Percentiles rank a stretch among this genome's conserved stretches.
phyloP scores from a whole-genome alignment of 2,329 filamentous ascomycete species.

The Arthrobotrys sinensis region DNA sequence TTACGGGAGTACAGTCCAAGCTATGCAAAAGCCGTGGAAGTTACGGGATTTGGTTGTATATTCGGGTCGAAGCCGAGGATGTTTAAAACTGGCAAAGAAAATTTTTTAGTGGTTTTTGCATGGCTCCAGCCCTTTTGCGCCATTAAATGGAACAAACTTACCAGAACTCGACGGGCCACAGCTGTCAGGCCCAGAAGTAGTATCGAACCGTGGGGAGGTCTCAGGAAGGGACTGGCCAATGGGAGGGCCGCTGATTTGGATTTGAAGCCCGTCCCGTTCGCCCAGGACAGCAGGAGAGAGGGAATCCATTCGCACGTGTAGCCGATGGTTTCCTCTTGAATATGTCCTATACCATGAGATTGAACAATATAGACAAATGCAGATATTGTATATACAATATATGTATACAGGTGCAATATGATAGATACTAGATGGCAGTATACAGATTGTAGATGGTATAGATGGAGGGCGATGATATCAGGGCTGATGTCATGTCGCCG shows the following conservation, averaged over 20 bases:
- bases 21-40: background rate
- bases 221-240: conserved; percentile 39
- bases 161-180: background rate
- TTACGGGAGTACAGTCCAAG: background rate
- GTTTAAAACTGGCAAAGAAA: conserved; percentile 15
- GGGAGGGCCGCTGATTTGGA: conserved; percentile 46
- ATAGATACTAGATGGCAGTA: conserved; percentile 14
- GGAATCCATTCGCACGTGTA: conserved; percentile 23
- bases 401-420: background rate
- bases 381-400: background rate
- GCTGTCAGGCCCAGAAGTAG: too few relatives aligned
- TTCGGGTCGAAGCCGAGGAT: conserved; percentile 55
- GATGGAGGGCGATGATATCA: conserved; percentile 12
- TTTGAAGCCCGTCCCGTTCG: conserved; percentile 44
- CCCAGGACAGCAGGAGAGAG: conserved; percentile 4
- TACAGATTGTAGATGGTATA: too few relatives aligned
- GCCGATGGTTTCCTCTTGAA: conserved; percentile 6
- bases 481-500: conserved; percentile 55
- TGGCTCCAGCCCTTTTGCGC: conserved; percentile 22
- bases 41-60: background rate
- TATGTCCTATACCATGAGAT: background rate
- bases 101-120: conserved; percentile 11
- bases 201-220: too few relatives aligned
- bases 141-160: conserved; percentile 20
- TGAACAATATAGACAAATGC: background rate